Evolutionary conservation across 305 asterid genomes (phyloP).

Genomic region (Fraxinus dipetala): DNA sequence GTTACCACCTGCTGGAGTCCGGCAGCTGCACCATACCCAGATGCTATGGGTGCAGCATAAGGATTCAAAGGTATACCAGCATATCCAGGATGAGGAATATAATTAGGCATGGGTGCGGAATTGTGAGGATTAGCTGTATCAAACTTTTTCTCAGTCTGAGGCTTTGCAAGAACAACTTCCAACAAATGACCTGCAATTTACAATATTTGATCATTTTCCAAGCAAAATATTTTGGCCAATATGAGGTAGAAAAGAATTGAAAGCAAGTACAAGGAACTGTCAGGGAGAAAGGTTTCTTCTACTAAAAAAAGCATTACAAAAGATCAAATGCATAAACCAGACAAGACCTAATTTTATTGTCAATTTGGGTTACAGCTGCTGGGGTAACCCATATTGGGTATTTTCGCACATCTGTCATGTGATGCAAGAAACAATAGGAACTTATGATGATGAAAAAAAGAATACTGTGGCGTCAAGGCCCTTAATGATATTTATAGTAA

Average conservation of each 20-base stretch:
- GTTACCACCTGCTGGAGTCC: constrained; percentile 80
- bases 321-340: background rate
- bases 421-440: background rate
- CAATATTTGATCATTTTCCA: constrained; percentile 14
- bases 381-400: background rate
- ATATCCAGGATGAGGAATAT: constrained; percentile 81
- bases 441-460: background rate
- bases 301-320: background rate
- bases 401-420: background rate
- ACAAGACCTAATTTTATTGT: background rate
- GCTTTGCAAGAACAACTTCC: constrained; percentile 98
- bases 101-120: constrained; percentile 59
- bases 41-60: constrained; percentile 58
- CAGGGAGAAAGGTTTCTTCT: background rate
- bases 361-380: background rate
- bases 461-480: background rate
- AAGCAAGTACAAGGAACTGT: background rate
- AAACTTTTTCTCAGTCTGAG: constrained; percentile 84
- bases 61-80: constrained; percentile 76
- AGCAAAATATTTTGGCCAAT: background rate
- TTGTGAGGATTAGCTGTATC: constrained; percentile 58
- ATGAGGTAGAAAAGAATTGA: background rate
- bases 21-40: constrained; percentile 69
- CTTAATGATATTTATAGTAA: background rate
- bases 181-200: constrained; percentile 63